Base-by-base conservation (phyloP, 2,329 filamentous ascomycete species). In the Colletotrichum zoysiae region DNA sequence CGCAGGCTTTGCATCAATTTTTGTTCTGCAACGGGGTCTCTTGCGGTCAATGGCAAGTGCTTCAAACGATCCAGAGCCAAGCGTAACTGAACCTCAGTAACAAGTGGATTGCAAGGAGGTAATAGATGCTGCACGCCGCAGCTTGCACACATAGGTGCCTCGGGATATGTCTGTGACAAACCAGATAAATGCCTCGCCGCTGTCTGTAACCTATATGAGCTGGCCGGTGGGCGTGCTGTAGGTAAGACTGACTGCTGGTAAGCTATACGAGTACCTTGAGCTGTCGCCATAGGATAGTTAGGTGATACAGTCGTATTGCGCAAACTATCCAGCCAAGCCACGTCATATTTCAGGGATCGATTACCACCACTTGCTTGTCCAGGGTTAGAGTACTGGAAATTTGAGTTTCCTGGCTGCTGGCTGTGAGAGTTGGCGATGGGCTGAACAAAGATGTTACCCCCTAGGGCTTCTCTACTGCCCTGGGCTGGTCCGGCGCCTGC, bases 11-110 rank as follows among this genome's bases (percentile, higher is more conserved):
- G 67, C 6, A 70, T 38, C n/a, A 73, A 40, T 4, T 42, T 51
- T 38, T 30, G 35, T 61, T 73, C 72, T 66, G 65, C 56, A 44
- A 48, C 38, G 9, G 62, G 26, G 33, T 56, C 65, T 42, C 58
- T 63, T 23, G 60, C 23, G 7, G 18, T 60, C 14, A 53, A 53
- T 20, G 72, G 62, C 69, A 61, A 74, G 23, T 46, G 53, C 5
- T 38, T 56, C 35, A 74, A 33, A 14, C 59, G 48, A n/a, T 74
- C 73, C 23, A 74, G 64, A 48, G 71, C 67, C 58, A 74, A 58
- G 16, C 73, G 71, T 33, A 74, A 26, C 14, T 74, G 67, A 42
- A 46, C 46, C 30, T 74, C 67, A 20, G 70, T 67, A 35, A 35
- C 46, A 33, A 61, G 46, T 8, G n/a, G 30, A 46, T 62, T 51